Percentiles rank a stretch among this genome's conserved stretches.
Evolutionary conservation across 352 stramenopile species (phyloP).

Genomic region (Pythium coloratum): DNA sequence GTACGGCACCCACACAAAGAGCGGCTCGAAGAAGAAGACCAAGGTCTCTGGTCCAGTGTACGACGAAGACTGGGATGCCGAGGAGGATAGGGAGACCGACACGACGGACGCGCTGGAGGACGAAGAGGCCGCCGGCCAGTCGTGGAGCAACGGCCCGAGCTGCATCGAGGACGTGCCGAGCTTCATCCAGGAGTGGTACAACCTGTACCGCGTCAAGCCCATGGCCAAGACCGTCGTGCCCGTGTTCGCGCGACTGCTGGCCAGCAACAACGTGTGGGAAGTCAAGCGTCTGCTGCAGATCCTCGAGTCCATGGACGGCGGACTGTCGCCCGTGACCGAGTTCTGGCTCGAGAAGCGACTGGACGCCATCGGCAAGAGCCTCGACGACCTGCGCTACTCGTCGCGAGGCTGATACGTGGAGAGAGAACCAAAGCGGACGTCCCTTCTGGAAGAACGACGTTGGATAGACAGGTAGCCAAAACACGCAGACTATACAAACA

Average conservation of each 20-base stretch:
- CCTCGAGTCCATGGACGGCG: constrained; percentile 71
- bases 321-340: constrained; percentile 57
- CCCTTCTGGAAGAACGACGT: neutral
- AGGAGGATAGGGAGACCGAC: constrained; percentile 30
- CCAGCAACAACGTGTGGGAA: constrained; percentile 52
- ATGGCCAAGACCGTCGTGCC: constrained; percentile 76
- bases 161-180: constrained; percentile 57
- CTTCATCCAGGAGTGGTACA: constrained; percentile 89
- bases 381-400: constrained; percentile 61
- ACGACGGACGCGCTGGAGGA: constrained; percentile 8
- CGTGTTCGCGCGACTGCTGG: constrained; percentile 58
- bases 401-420: neutral
- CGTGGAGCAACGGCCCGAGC: constrained; percentile 37
- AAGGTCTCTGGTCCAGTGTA: constrained; percentile 12
- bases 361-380: constrained; percentile 42
- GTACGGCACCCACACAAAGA: constrained; percentile 20
- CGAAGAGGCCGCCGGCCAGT: neutral
- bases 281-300: constrained; percentile 74
- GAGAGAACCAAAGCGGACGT: neutral
- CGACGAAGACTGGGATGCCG: constrained; percentile 27
- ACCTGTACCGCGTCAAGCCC: constrained; percentile 67
- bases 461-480: constrained; percentile 6
- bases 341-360: constrained; percentile 80
- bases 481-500: neutral
- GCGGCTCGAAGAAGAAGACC: constrained; percentile 10